These are phyloP conservation scores for Nakazawaea anatomiae DNA, from an alignment of 805 yeast species.

Conservation along the genomic window DNA sequence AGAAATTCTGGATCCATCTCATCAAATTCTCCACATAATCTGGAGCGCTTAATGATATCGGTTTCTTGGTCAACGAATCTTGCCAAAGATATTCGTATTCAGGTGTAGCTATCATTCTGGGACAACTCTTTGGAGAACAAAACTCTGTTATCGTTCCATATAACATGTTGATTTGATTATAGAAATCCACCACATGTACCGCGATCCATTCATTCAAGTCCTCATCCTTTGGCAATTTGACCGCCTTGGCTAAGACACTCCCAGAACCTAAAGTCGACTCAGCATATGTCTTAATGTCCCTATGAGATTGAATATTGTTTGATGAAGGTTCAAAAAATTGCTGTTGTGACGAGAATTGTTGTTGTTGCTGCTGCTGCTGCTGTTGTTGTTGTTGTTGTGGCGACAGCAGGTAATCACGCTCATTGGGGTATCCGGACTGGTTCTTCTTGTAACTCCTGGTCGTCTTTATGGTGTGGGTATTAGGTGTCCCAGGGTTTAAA, in stretches of 20 bases:
- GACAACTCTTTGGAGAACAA: slow-evolving; percentile 93
- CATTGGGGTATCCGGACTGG: slow-evolving; percentile 16
- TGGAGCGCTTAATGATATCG: slow-evolving; percentile 88
- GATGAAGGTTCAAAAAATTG: slow-evolving; percentile 16
- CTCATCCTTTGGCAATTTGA: slow-evolving; percentile 88
- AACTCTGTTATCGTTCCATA: slow-evolving; percentile 95
- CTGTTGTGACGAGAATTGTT: slow-evolving; percentile 13
- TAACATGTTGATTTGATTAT: slow-evolving; percentile 92
- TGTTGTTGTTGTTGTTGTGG: slow-evolving; percentile 12
- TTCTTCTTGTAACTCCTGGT: slow-evolving; percentile 27
- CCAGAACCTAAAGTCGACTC: slow-evolving; percentile 95
- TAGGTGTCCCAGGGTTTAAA: slow-evolving; percentile 13
- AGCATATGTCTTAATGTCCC: slow-evolving; percentile 79
- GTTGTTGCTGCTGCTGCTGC: slow-evolving; percentile 10
- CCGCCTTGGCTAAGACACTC: slow-evolving; percentile 86
- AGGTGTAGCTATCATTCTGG: slow-evolving; percentile 95
- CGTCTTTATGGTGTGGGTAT: slow-evolving; percentile 29
- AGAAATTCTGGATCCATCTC: slow-evolving; percentile 91
- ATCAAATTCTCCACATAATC: slow-evolving; percentile 89
- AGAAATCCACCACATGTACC: slow-evolving; percentile 95
- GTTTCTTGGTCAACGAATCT: slow-evolving; percentile 61
- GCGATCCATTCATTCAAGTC: slow-evolving; percentile 93
- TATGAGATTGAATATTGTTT: slow-evolving; percentile 36
- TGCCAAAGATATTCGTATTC: slow-evolving; percentile 98
- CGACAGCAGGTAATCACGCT: slow-evolving; percentile 11